Evolutionary conservation across 2,329 filamentous ascomycete genomes (phyloP), one percentile per base, ranked within the genome.

Genomic region (Pseudovirgaria hyperparasitica): DNA sequence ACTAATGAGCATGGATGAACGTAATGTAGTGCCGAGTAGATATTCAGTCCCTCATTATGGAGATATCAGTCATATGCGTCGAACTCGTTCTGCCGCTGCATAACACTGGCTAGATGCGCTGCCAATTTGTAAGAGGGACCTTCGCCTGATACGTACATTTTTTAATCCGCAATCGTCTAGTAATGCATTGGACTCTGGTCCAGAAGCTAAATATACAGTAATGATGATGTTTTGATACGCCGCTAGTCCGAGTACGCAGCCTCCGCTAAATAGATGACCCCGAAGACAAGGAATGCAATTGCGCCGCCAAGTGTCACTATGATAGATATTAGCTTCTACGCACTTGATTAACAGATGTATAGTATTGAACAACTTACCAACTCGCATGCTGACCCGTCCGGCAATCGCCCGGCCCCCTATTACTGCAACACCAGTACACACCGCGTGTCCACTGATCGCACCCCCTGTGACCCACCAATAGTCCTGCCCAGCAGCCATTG

Each of bases 391-490:
- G 39, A 98, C 90, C 50, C 70, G 78, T 17, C 90, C 90, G 22
- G 90, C 90, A 53, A 98, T 82, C 27, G 90, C 87, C 43, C 84
- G 70, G 8, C 90, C 90, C 22, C 90, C 90, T 34, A 98, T 67
- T 20, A 98, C 90, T 22, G 90, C 90, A 13, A 84, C 76, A 24
- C 81, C 78, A 5, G 90, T 96, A 61, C 90, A 98, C 38, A 87
- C 72, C 23, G 72, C 79, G 54, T 98, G 90, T 7, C 90, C 90
- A 24, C 72, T 65, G 19, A 90, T 72, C 2, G 90, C 87, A 32
- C 90, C 90, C 24, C 85, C 65, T 4, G 85, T 94, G 19, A 98
- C 90, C 81, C 85, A 94, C 87, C 87, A 96, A 55, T 96, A 98
- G 52, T 98, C 90, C 54, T 92, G 82, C 12, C 90, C 90, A 18